A percentile compares a stretch with the other conserved stretches of the same genome.
Conservation (phyloP, 805 yeast species). For the Wickerhamiella dianesei region DNA sequence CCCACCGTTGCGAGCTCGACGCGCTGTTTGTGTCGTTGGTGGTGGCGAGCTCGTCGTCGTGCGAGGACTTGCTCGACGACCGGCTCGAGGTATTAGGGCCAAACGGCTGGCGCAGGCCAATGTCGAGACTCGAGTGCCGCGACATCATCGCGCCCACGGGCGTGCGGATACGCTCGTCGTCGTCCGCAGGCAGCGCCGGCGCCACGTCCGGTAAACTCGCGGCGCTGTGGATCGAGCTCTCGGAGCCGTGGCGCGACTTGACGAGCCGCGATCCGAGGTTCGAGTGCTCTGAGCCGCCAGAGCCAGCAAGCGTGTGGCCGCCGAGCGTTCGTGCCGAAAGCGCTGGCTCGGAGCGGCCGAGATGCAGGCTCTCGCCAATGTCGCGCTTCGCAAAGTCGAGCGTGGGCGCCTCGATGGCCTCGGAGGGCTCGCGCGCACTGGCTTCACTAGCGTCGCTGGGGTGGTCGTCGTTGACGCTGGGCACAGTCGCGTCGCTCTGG, state of each 20-base stretch:
- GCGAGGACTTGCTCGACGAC: neutral
- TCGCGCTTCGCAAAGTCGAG: conserved; percentile 19
- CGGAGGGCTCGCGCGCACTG: neutral
- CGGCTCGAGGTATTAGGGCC: neutral
- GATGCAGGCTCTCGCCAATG: conserved; percentile 6
- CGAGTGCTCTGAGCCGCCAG: neutral
- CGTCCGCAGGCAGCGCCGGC: conserved; percentile 18
- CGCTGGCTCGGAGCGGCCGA: too few relatives aligned
- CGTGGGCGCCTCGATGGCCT: neutral
- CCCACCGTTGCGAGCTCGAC: conserved; percentile 1
- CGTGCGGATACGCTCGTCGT: conserved; percentile 23
- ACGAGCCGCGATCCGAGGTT: conserved; percentile 7
- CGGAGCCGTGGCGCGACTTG: conserved; percentile 5
- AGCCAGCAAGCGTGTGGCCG: neutral
- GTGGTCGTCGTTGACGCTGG: too few relatives aligned
- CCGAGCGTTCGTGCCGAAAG: neutral
- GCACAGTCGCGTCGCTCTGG: too few relatives aligned
- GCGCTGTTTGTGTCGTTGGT: conserved; percentile 3
- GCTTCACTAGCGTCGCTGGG: neutral
- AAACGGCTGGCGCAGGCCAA: conserved; percentile 19
- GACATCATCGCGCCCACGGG: conserved; percentile 24
- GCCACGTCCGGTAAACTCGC: conserved; percentile 6
- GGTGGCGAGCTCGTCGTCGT: neutral
- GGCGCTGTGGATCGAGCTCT: neutral
- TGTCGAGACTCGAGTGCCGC: conserved; percentile 19